These are phyloP conservation scores for Sporisorium graminicola DNA, from an alignment of 1,284 basidiomycete species.

Conservation along the genomic window DNA sequence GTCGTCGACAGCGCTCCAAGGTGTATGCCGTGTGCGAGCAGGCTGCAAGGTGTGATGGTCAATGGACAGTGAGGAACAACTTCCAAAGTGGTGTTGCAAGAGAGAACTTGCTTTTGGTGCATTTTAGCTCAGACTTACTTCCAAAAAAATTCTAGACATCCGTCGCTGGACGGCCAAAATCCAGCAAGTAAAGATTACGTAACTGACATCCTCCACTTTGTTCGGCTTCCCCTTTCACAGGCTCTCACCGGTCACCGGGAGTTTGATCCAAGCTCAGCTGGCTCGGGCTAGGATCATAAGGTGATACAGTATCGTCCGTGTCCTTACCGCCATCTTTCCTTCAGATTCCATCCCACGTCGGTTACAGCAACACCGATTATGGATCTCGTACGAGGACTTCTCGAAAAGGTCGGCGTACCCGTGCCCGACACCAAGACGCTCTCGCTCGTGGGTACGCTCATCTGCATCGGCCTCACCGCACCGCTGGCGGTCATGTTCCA, in stretches of 20 bases:
- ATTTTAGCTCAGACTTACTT: slow-evolving; percentile 1
- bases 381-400: slow-evolving; percentile 35
- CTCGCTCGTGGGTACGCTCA: slow-evolving; percentile 31
- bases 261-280: no score
- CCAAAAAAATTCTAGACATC: slow-evolving; percentile 28
- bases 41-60: background rate
- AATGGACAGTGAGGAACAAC: background rate
- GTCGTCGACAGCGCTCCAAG: background rate
- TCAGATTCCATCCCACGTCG: no score
- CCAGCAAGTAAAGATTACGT: slow-evolving; percentile 24
- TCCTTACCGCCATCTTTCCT: no score
- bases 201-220: slow-evolving; percentile 23
- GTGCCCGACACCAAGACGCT: slow-evolving; percentile 36
- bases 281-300: no score
- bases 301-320: no score
- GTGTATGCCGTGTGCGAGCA: background rate
- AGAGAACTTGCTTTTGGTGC: background rate
- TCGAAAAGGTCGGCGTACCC: slow-evolving; percentile 26
- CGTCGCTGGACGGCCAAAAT: background rate
- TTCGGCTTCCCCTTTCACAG: background rate
- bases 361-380: slow-evolving; percentile 19
- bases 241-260: no score
- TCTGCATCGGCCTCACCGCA: slow-evolving; percentile 30
- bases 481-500: slow-evolving; percentile 35
- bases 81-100: background rate